Conservation (phyloP, 2,329 filamentous ascomycete genomes). For the Pestalotiopsis sp. region DNA sequence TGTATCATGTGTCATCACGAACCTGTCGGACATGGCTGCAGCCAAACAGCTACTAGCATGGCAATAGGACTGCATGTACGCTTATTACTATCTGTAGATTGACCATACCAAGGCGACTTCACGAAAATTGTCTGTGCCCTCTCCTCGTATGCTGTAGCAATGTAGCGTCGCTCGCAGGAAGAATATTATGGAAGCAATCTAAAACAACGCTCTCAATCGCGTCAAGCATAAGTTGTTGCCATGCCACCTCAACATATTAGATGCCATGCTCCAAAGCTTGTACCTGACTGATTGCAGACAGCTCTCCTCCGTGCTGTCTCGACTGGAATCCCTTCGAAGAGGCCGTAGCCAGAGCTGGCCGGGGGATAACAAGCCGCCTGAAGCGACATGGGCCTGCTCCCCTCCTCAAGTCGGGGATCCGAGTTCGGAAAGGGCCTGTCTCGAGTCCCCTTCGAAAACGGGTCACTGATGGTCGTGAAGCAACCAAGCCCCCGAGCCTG, state of each 20-base stretch:
- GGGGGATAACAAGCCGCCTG: background rate
- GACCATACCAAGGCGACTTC: background rate
- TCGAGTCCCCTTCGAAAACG: background rate
- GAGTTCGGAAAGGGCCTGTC: background rate
- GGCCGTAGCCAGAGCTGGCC: background rate
- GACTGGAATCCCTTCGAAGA: background rate
- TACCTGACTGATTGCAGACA: background rate
- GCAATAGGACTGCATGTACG: background rate
- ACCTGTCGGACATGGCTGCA: too few relatives aligned
- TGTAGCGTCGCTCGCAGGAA: background rate
- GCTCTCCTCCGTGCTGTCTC: background rate
- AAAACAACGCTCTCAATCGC: background rate
- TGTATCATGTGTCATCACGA: too few relatives aligned
- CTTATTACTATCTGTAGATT: background rate
- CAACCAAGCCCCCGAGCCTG: background rate
- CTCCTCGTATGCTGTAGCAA: background rate
- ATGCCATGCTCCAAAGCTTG: background rate
- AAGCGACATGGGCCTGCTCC: background rate
- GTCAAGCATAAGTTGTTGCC: background rate
- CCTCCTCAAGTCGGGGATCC: background rate
- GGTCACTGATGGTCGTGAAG: background rate
- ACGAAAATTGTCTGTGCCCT: background rate
- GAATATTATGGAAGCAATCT: slow-evolving; percentile 3
- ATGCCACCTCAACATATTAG: background rate
- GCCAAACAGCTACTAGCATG: too few relatives aligned